A percentile compares a stretch with the other conserved stretches of the same genome.
phyloP scores from a whole-genome alignment of 1,284 basidiomycete genomes.

The Paramarasmius palmivorus region DNA sequence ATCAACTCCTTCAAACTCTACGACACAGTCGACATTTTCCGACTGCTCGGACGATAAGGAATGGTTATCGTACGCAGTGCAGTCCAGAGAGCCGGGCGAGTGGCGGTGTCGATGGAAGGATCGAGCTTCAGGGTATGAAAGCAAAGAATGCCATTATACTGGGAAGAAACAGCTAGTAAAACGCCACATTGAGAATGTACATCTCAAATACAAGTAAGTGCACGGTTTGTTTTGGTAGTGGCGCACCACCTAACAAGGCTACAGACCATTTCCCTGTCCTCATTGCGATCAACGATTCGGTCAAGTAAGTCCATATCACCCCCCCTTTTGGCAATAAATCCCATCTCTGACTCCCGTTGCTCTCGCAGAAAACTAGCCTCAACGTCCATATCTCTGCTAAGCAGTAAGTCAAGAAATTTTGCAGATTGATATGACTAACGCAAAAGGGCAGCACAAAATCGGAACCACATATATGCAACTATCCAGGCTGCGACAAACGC shows the following conservation, averaged over 20 bases:
- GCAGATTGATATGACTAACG: constrained; percentile 9
- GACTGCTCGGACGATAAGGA: background rate
- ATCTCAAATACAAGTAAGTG: constrained; percentile 58
- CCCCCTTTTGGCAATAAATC: background rate
- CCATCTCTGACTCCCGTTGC: background rate
- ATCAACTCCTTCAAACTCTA: no score
- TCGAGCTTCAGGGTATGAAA: constrained; percentile 1
- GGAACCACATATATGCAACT: constrained; percentile 55
- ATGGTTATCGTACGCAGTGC: background rate
- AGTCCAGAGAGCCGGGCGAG: background rate
- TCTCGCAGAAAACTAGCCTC: constrained; percentile 53
- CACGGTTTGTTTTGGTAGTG: constrained; percentile 10
- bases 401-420: constrained; percentile 45
- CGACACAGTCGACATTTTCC: background rate
- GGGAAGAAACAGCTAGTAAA: constrained; percentile 69
- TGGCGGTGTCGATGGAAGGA: constrained; percentile 11
- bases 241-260: constrained; percentile 15
- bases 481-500: constrained; percentile 42
- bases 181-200: constrained; percentile 64
- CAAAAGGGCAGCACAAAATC: constrained; percentile 46
- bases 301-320: constrained; percentile 24
- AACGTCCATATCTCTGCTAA: constrained; percentile 55
- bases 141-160: constrained; percentile 45
- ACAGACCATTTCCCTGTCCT: constrained; percentile 54
- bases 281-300: constrained; percentile 58